These are phyloP conservation scores for Cyclotella baltica DNA, from an alignment of 108 stramenopile species.

Conservation along the genomic window DNA sequence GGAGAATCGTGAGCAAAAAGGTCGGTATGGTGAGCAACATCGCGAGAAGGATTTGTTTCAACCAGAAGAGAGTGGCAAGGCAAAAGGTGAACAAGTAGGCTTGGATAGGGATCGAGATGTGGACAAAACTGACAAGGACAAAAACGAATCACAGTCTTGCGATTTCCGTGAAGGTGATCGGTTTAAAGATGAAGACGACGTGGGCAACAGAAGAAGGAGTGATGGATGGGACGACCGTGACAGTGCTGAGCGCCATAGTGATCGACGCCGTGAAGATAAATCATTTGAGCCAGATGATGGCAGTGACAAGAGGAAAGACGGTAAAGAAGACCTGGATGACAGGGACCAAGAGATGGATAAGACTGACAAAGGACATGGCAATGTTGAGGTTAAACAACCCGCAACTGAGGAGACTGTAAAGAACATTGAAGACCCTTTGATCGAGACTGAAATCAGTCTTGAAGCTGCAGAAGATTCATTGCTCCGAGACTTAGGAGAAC, in stretches of 20 bases:
- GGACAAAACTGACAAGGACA: neutral
- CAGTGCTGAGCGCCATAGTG: neutral
- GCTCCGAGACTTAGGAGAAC: neutral
- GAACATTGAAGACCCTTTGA: neutral
- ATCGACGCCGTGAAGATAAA: neutral
- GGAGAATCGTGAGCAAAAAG: neutral
- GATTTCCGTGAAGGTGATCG: neutral
- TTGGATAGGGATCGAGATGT: neutral
- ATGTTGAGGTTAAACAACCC: neutral
- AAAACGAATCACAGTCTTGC: too few relatives aligned
- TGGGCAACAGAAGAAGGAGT: too few relatives aligned
- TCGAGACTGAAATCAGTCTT: neutral
- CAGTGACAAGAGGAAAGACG: neutral
- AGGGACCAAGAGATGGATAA: neutral
- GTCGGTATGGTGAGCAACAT: neutral
- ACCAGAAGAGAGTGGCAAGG: neutral
- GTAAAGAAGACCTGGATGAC: neutral
- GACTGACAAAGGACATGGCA: neutral
- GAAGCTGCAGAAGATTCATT: constrained; percentile 6
- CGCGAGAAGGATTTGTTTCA: neutral
- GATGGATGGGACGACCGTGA: constrained; percentile 2
- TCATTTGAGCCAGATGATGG: neutral
- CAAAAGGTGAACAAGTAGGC: neutral
- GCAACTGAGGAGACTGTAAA: neutral
- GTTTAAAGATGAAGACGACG: neutral